These are phyloP conservation scores for Backusella australiensis DNA, from an alignment of 192 early-diverging fungal species.

Conservation along the genomic window DNA sequence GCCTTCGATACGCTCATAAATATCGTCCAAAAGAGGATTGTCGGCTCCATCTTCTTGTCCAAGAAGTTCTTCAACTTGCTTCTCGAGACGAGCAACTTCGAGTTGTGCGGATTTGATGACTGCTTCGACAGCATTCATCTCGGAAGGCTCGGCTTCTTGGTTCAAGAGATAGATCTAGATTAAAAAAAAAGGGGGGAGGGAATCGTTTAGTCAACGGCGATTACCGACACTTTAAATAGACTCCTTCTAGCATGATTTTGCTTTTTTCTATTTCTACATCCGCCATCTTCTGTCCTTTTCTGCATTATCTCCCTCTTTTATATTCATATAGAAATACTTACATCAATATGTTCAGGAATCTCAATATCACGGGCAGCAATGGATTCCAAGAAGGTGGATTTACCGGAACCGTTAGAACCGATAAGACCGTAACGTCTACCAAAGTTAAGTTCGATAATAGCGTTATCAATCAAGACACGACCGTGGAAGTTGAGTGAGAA, in stretches of 20 bases:
- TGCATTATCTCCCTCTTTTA: background rate
- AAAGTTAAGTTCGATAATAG: slow-evolving; percentile 96
- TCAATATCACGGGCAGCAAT: slow-evolving; percentile 92
- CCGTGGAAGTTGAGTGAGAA: slow-evolving; percentile 94
- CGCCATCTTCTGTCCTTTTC: background rate
- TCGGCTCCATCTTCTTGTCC: slow-evolving; percentile 78
- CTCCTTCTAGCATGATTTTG: background rate
- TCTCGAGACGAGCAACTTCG: slow-evolving; percentile 91
- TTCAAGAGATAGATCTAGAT: slow-evolving; percentile 86
- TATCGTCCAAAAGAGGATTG: slow-evolving; percentile 84
- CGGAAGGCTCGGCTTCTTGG: slow-evolving; percentile 93
- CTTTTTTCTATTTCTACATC: background rate
- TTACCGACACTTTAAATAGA: background rate
- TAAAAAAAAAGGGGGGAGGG: background rate
- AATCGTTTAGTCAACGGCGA: background rate
- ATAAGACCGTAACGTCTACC: slow-evolving; percentile 92
- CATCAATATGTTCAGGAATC: slow-evolving; percentile 96
- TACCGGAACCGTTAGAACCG: slow-evolving; percentile 92
- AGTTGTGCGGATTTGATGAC: slow-evolving; percentile 88
- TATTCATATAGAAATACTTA: slow-evolving; percentile 30
- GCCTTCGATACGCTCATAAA: slow-evolving; percentile 94
- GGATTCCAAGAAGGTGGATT: slow-evolving; percentile 89
- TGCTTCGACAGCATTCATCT: slow-evolving; percentile 87
- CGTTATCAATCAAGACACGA: slow-evolving; percentile 90
- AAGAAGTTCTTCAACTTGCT: slow-evolving; percentile 88